Base-by-base conservation (phyloP, 2,329 filamentous ascomycete species). In the Colletotrichum falcatum region DNA sequence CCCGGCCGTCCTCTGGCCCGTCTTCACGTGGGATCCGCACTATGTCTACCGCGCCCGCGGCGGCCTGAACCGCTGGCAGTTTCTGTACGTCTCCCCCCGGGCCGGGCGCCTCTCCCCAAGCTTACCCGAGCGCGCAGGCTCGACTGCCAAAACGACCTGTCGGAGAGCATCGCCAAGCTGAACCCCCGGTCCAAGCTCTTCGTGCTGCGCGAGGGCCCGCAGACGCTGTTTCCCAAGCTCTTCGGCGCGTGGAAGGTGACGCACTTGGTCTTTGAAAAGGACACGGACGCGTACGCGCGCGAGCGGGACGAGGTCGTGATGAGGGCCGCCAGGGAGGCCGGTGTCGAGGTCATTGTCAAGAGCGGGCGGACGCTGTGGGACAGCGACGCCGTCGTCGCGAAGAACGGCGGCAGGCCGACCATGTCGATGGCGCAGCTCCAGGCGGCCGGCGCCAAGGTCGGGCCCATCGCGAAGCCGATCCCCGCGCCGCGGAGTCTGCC, bases 1-100 rank as follows among this genome's bases (percentile, higher is more conserved):
- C 0, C 91, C 92, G 1, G 86, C 87, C 62, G 88, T 87, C 26
- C 82, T 95, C 33, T 94, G 91, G 83, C 92, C 92, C 0, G 87
- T 94, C 55, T 95, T 92, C 85, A 93, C 90, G 1, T 95, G 92
- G 91, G 92, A 94, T 77, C 92, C 92, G 66, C 91, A 94, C 78
- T 94, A 94, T 77, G 91, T 94, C 33, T 94, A 94, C 77, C 86
- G 86, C 39, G 89, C 90, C 1, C 86, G 92, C 67, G 91, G 91
- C 5, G 91, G 91, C 0, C 82, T 89, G 11, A 95, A 95, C 75
- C 84, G 92, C 74, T 94, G 91, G 90, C 90, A 93, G 75, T 94
- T 91, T 76, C 79, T 94, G 83, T 89, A 75, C 76, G 83, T 71
- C 12, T 11, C n/a, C 18, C n/a, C 39, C 14, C 33, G 33, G n/a